Evolutionary conservation across 768 basidiomycete species (phyloP).

Genomic region (Suillus alpinus): DNA sequence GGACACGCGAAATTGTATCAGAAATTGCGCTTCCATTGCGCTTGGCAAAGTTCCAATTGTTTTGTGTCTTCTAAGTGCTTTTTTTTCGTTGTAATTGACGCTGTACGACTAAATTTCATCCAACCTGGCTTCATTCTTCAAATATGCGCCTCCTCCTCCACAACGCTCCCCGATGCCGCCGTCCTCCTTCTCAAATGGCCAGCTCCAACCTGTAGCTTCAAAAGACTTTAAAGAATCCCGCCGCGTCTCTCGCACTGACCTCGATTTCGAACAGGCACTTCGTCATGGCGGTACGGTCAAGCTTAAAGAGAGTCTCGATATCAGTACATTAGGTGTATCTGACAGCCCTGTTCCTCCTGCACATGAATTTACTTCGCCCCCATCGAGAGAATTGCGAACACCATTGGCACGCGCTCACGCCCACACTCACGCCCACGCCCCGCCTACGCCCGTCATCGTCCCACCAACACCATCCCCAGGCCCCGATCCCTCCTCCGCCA

Average conservation of each 20-base stretch:
- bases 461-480: slow-evolving; percentile 65
- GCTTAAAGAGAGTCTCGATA: slow-evolving; percentile 69
- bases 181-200: slow-evolving; percentile 44
- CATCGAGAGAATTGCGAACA: slow-evolving; percentile 34
- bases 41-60: background rate
- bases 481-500: slow-evolving; percentile 30
- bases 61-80: background rate
- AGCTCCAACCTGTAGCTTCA: slow-evolving; percentile 55
- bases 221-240: slow-evolving; percentile 46
- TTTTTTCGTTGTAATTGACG: background rate
- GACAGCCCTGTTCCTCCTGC: slow-evolving; percentile 41
- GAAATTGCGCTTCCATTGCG: background rate
- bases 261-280: slow-evolving; percentile 81
- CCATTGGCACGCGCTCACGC: slow-evolving; percentile 42
- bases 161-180: slow-evolving; percentile 41
- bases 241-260: slow-evolving; percentile 68
- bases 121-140: slow-evolving; percentile 71
- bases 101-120: background rate
- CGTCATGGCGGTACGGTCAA: slow-evolving; percentile 63
- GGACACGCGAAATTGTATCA: slow-evolving; percentile 4
- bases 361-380: slow-evolving; percentile 40
- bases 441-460: slow-evolving; percentile 52
- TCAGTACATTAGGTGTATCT: slow-evolving; percentile 61
- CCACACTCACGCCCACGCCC: background rate
- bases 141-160: slow-evolving; percentile 43